These are phyloP conservation scores for Echinochloa phyllopogon DNA, from an alignment of 176 grass and related monocot genomes.

Conservation along the genomic window DNA sequence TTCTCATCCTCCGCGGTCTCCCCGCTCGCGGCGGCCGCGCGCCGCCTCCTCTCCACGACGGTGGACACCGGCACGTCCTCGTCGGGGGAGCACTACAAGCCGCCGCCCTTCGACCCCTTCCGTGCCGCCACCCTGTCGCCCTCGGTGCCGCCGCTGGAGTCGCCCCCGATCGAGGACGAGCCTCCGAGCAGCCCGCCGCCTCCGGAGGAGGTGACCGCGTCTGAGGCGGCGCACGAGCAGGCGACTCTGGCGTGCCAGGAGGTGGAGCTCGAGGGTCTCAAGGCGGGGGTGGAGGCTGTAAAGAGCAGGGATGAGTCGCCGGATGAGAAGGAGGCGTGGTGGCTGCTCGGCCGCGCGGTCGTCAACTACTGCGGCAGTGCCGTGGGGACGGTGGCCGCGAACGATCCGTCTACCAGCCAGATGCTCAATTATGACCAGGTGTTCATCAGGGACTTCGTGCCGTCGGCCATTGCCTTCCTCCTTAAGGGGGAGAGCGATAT, in stretches of 20 bases:
- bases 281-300: slow-evolving; percentile 52
- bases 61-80: slow-evolving; percentile 35
- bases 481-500: slow-evolving; percentile 85
- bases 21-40: slow-evolving; percentile 28
- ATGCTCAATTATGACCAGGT: slow-evolving; percentile 97
- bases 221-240: slow-evolving; percentile 25
- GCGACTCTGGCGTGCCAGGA: slow-evolving; percentile 37
- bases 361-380: slow-evolving; percentile 77
- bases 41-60: slow-evolving; percentile 53
- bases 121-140: slow-evolving; percentile 45
- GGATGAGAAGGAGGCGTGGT: slow-evolving; percentile 91
- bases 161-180: slow-evolving; percentile 48
- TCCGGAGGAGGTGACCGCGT: slow-evolving; percentile 35
- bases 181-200: not conserved
- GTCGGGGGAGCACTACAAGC: slow-evolving; percentile 46
- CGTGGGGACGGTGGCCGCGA: slow-evolving; percentile 85
- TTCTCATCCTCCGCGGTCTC: slow-evolving; percentile 33
- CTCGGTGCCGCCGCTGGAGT: slow-evolving; percentile 46
- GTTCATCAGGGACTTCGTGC: slow-evolving; percentile 95
- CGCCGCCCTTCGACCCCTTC: slow-evolving; percentile 59
- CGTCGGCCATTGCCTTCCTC: slow-evolving; percentile 88
- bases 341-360: slow-evolving; percentile 66
- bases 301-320: slow-evolving; percentile 67
- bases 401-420: slow-evolving; percentile 74
- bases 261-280: slow-evolving; percentile 34